These are phyloP conservation scores for Penicillium paxilli DNA, from an alignment of 495 filamentous ascomycete genomes.

Conservation along the genomic window DNA sequence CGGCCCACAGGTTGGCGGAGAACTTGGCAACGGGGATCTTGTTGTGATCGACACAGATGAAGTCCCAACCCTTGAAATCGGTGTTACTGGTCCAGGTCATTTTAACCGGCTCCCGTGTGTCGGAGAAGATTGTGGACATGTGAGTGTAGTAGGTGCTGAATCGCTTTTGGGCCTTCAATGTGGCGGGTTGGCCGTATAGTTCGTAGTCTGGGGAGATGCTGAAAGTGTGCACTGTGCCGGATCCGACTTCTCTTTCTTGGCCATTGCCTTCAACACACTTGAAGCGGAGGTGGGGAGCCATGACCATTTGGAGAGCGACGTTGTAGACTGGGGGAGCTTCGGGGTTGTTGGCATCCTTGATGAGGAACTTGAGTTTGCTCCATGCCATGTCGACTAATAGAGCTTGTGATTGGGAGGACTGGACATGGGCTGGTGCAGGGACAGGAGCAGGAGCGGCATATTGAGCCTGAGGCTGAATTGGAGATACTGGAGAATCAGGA, in stretches of 20 bases:
- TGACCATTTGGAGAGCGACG: background rate
- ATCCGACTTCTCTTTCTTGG: constrained; percentile 7
- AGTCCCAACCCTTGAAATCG: constrained; percentile 24
- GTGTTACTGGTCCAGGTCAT: constrained; percentile 22
- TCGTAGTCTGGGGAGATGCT: constrained; percentile 16
- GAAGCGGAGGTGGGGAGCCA: constrained; percentile 19
- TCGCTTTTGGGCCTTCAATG: constrained; percentile 20
- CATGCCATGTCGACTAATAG: constrained; percentile 41
- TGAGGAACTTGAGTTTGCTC: constrained; percentile 34
- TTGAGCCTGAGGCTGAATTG: background rate
- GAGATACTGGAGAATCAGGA: background rate
- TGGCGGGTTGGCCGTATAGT: constrained; percentile 14
- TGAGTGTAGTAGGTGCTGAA: constrained; percentile 20
- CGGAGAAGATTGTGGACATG: constrained; percentile 15
- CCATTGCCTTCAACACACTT: background rate
- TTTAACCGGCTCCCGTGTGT: constrained; percentile 9
- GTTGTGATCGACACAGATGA: constrained; percentile 22
- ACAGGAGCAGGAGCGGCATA: background rate
- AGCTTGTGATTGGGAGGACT: constrained; percentile 52
- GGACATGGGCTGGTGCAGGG: constrained; percentile 42
- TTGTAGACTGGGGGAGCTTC: constrained; percentile 5
- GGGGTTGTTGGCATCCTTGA: constrained; percentile 1
- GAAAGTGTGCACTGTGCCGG: constrained; percentile 15
- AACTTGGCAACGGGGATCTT: constrained; percentile 18
- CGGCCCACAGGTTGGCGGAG: constrained; percentile 19